Evolutionary conservation across 352 stramenopile genomes (phyloP).

Genomic region (Pythium utonaiense): DNA sequence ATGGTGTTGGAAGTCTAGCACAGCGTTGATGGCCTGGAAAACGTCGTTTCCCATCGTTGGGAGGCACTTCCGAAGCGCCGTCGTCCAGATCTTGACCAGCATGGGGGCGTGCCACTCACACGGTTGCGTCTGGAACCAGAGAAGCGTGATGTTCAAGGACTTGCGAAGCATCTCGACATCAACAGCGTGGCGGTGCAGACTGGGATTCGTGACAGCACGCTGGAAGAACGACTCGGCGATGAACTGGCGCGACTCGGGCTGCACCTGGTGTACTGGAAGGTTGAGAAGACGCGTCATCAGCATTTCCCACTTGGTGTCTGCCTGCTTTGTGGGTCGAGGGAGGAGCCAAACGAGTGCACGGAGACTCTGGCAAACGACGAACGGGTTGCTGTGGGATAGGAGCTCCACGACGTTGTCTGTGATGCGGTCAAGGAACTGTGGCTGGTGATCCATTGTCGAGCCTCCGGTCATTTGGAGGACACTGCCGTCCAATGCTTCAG

Average conservation of each 20-base stretch:
- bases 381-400: constrained; percentile 40
- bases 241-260: constrained; percentile 43
- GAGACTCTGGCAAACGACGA: constrained; percentile 56
- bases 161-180: constrained; percentile 49
- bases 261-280: constrained; percentile 43
- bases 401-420: constrained; percentile 40
- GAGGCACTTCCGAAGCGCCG: constrained; percentile 40
- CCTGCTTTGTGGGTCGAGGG: constrained; percentile 25
- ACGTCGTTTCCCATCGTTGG: constrained; percentile 37
- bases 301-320: constrained; percentile 30
- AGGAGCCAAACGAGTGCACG: constrained; percentile 73
- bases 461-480: constrained; percentile 38
- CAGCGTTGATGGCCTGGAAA: constrained; percentile 40
- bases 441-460: constrained; percentile 32
- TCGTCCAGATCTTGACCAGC: constrained; percentile 60
- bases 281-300: constrained; percentile 44
- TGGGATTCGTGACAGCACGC: constrained; percentile 47
- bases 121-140: constrained; percentile 53
- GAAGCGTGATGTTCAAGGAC: constrained; percentile 42
- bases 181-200: constrained; percentile 30
- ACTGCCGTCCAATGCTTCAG: constrained; percentile 41
- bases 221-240: constrained; percentile 65
- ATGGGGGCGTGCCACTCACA: constrained; percentile 69
- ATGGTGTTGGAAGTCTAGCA: constrained; percentile 56
- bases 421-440: constrained; percentile 52